Conservation (phyloP, 1,284 basidiomycete species). For the Polyporus tsugae region DNA sequence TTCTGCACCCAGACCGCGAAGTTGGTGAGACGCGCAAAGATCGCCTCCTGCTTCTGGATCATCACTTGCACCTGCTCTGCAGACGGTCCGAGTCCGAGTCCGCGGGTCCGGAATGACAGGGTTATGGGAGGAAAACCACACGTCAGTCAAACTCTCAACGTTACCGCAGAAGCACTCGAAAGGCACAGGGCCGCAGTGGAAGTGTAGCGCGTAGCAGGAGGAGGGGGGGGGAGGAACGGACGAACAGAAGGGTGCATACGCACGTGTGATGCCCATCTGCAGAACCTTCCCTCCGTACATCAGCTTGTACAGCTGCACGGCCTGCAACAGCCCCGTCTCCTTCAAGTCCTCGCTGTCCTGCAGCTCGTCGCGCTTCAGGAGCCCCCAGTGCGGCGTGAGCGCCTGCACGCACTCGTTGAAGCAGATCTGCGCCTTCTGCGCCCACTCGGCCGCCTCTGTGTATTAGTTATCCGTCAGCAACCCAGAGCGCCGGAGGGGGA, state of each 20-base stretch:
- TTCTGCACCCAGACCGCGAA: conserved; percentile 39
- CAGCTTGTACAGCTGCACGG: conserved; percentile 35
- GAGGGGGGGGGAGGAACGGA: background rate
- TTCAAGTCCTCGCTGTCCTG: conserved; percentile 30
- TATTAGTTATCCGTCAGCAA: background rate
- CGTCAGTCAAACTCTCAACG: background rate
- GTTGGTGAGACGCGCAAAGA: conserved; percentile 35
- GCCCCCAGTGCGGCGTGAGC: conserved; percentile 32
- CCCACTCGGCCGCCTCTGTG: conserved; percentile 36
- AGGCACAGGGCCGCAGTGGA: background rate
- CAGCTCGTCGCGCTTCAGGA: conserved; percentile 31
- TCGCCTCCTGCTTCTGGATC: conserved; percentile 37
- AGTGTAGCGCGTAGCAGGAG: background rate
- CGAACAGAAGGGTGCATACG: conserved; percentile 12
- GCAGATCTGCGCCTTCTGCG: conserved; percentile 37
- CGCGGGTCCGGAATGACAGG: background rate
- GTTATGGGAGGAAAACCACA: background rate
- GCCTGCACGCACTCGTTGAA: conserved; percentile 34
- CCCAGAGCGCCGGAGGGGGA: background rate
- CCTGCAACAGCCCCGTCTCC: conserved; percentile 36
- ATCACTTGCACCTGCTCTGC: conserved; percentile 36
- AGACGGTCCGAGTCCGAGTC: background rate
- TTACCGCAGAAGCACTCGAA: background rate
- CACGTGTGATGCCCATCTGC: conserved; percentile 37
- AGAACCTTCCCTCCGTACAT: conserved; percentile 38